Conservation (phyloP, 495 filamentous ascomycete species). For the Venustampulla echinocandica region DNA sequence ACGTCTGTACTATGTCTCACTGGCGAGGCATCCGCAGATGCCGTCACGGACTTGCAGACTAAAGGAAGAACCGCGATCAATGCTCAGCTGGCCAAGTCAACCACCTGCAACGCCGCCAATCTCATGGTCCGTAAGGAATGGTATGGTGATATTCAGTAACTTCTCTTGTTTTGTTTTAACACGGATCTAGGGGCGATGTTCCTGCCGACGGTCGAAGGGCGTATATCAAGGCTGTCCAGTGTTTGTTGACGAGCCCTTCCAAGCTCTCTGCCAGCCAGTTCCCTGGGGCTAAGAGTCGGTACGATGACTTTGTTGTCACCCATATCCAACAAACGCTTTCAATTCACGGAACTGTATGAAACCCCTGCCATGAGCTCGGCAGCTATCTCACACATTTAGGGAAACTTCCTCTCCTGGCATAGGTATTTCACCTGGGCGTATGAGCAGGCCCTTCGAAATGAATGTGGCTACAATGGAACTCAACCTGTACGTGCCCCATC, state of each 20-base stretch:
- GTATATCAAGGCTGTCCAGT: constrained; percentile 58
- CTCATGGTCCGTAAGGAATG: constrained; percentile 40
- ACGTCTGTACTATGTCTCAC: constrained; percentile 19
- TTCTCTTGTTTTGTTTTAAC: background rate
- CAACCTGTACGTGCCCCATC: constrained; percentile 17
- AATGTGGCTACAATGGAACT: constrained; percentile 58
- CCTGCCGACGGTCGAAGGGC: constrained; percentile 29
- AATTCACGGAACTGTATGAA: constrained; percentile 48
- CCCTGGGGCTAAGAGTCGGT: constrained; percentile 34
- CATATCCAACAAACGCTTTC: constrained; percentile 56
- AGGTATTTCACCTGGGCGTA: constrained; percentile 56
- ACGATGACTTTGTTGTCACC: constrained; percentile 56
- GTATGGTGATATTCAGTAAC: constrained; percentile 26
- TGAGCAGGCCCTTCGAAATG: constrained; percentile 57
- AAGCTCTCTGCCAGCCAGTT: constrained; percentile 26
- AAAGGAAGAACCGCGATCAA: constrained; percentile 33
- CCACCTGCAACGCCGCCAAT: constrained; percentile 39
- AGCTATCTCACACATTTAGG: background rate
- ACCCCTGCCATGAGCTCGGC: background rate
- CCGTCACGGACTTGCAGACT: constrained; percentile 33
- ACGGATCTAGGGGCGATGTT: constrained; percentile 29
- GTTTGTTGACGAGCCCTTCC: constrained; percentile 47
- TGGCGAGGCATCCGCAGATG: constrained; percentile 28
- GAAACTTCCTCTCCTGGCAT: constrained; percentile 62
- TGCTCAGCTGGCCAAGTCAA: constrained; percentile 33